phyloP scores from a whole-genome alignment of 768 basidiomycete genomes.

The Strobilomyces confusus region DNA sequence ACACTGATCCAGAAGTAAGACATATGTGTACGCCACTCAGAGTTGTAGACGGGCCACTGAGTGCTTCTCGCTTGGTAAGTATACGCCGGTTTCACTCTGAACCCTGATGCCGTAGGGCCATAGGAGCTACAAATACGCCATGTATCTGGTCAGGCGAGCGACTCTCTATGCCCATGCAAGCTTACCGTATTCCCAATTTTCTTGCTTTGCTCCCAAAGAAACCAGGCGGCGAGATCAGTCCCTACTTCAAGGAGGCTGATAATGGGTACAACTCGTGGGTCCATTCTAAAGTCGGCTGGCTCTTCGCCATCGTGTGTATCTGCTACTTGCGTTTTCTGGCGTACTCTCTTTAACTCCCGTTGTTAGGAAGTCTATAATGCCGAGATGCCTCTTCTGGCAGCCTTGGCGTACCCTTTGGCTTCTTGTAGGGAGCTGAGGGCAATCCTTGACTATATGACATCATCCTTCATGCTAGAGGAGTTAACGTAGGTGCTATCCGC shows the following conservation, averaged over 20 bases:
- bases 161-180: conserved; percentile 15
- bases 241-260: conserved; percentile 22
- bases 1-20: background rate
- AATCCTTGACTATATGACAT: conserved; percentile 28
- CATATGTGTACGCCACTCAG: too few species aligned
- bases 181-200: conserved; percentile 25
- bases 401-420: conserved; percentile 23
- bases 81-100: conserved; percentile 18
- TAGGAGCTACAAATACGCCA: conserved; percentile 16
- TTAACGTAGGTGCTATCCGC: conserved; percentile 19
- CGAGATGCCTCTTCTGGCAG: conserved; percentile 25
- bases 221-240: conserved; percentile 26
- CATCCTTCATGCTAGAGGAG: conserved; percentile 30
- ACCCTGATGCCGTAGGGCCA: background rate
- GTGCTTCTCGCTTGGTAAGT: background rate
- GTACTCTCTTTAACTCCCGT: background rate
- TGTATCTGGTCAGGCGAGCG: background rate
- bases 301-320: conserved; percentile 19
- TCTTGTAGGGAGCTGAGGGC: conserved; percentile 18
- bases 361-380: conserved; percentile 25
- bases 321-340: too few species aligned
- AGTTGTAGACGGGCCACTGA: too few species aligned
- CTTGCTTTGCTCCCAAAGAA: conserved; percentile 24
- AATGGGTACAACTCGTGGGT: conserved; percentile 23
- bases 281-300: conserved; percentile 18